Conservation (phyloP, 768 basidiomycete genomes). For the Hericium coralloides region DNA sequence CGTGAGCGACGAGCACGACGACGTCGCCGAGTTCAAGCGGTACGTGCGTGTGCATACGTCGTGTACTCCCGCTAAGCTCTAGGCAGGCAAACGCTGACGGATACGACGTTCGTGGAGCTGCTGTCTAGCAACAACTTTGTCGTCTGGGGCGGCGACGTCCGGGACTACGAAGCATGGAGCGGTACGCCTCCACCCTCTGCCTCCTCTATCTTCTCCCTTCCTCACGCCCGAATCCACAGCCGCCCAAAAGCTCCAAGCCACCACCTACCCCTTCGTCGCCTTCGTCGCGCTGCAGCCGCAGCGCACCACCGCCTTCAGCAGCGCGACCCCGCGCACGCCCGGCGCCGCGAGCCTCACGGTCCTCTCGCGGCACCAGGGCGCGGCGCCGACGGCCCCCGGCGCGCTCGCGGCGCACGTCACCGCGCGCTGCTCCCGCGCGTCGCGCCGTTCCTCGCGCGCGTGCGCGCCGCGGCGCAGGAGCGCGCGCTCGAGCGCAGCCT, state of each 20-base stretch:
- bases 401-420: slow-evolving; percentile 60
- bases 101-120: slow-evolving; percentile 56
- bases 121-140: slow-evolving; percentile 69
- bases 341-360: slow-evolving; percentile 45
- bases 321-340: slow-evolving; percentile 25
- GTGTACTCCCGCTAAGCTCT: not conserved
- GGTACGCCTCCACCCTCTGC: slow-evolving; percentile 33
- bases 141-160: slow-evolving; percentile 90
- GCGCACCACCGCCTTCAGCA: slow-evolving; percentile 29
- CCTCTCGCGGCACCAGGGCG: slow-evolving; percentile 78
- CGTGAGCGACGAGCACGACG: slow-evolving; percentile 86
- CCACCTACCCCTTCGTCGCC: slow-evolving; percentile 88
- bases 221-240: slow-evolving; percentile 24
- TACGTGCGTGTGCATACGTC: slow-evolving; percentile 21
- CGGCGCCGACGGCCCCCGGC: slow-evolving; percentile 52
- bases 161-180: slow-evolving; percentile 75
- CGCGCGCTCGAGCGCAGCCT: slow-evolving; percentile 42
- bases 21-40: slow-evolving; percentile 82
- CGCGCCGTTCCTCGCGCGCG: slow-evolving; percentile 58
- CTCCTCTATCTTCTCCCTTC: not conserved
- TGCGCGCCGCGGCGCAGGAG: slow-evolving; percentile 43
- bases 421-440: slow-evolving; percentile 73
- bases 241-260: slow-evolving; percentile 71
- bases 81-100: slow-evolving; percentile 63
- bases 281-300: slow-evolving; percentile 84